Base-by-base conservation (phyloP, 2,329 filamentous ascomycete genomes). In the Chrysoporthe deuterocubensis region DNA sequence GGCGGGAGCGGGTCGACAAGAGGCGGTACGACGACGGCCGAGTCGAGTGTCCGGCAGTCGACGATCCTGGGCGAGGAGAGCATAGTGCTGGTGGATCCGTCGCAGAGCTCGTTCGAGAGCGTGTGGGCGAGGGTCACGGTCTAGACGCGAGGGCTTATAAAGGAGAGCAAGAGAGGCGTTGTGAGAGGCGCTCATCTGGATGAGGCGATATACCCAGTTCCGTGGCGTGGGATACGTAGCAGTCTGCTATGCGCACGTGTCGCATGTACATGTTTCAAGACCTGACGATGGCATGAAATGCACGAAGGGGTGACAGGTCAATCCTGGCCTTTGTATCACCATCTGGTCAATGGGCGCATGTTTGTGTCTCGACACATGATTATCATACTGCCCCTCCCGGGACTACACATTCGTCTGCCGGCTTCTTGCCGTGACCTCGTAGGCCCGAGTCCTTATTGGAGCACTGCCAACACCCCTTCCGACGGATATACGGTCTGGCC, bases 81-180 rank as follows among this genome's bases (percentile, higher is more conserved):
- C 70, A 73, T 87, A 6, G 81, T 89, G 21, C 75, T 89, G 70
- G 81, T 89, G 34, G 84, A 86, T 48, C 66, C 71, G 18, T 73
- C 80, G 34, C 75, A 81, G 67, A 79, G 78, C 61, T 83, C 81
- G 4, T 88, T 93, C 73, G 90, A 93, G 77, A 87, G 81, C 72
- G 90, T 89, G 1, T 93, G 91, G 91, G 89, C 86, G 62, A 87
- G 89, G 77, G 90, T 90, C 18, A 75, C 84, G 44, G 82, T 83
- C 40, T 79, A 78, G 50, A 71, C 71, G 48, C 72, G 66, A 40
- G 40, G 64, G 11, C 18, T 26, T 34, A 21, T 58, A 16, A 62
- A 21, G 26, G n/a, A 56, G 43, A 6, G 52, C 52, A 64, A 64
- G 40, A 16, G 40, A 60, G 21, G 62, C 42, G 50, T 42, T 46